Conservation (phyloP, 495 filamentous ascomycete genomes). For the Talaromyces proteolyticus region DNA sequence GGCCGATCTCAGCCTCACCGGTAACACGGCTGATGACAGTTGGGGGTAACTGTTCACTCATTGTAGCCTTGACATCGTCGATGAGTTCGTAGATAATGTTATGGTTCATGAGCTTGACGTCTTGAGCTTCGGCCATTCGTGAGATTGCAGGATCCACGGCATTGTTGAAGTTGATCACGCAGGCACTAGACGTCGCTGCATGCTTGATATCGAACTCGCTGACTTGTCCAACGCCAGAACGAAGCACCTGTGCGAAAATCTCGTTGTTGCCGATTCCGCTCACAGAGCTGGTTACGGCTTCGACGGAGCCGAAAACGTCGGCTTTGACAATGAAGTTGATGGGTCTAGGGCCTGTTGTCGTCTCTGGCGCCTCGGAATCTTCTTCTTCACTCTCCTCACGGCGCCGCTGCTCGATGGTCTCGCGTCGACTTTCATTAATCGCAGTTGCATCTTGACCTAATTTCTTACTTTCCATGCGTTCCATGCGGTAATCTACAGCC, state of each 20-base stretch:
- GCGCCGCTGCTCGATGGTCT: constrained; percentile 52
- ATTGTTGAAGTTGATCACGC: constrained; percentile 85
- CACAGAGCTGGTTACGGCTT: constrained; percentile 76
- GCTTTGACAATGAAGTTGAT: constrained; percentile 85
- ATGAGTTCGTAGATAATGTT: constrained; percentile 90
- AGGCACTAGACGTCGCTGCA: constrained; percentile 60
- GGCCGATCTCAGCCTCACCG: constrained; percentile 82
- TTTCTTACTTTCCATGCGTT: constrained; percentile 53
- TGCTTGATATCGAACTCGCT: constrained; percentile 87
- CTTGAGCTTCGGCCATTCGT: constrained; percentile 58
- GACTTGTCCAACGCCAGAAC: constrained; percentile 70
- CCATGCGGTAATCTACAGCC: constrained; percentile 71
- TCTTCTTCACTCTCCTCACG: constrained; percentile 39
- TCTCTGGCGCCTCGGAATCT: constrained; percentile 20
- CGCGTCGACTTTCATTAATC: constrained; percentile 65
- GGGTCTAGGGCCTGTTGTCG: constrained; percentile 47
- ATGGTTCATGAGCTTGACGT: constrained; percentile 75
- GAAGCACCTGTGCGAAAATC: constrained; percentile 69
- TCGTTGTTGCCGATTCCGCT: constrained; percentile 75
- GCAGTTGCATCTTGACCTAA: constrained; percentile 65
- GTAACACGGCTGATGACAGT: constrained; percentile 59
- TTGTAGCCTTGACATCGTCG: constrained; percentile 66
- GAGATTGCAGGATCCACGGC: constrained; percentile 60
- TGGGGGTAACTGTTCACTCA: constrained; percentile 65
- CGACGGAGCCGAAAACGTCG: constrained; percentile 88